Evolutionary conservation across 257 asterid species (phyloP).

Genomic region (Penstemon davidsonii): DNA sequence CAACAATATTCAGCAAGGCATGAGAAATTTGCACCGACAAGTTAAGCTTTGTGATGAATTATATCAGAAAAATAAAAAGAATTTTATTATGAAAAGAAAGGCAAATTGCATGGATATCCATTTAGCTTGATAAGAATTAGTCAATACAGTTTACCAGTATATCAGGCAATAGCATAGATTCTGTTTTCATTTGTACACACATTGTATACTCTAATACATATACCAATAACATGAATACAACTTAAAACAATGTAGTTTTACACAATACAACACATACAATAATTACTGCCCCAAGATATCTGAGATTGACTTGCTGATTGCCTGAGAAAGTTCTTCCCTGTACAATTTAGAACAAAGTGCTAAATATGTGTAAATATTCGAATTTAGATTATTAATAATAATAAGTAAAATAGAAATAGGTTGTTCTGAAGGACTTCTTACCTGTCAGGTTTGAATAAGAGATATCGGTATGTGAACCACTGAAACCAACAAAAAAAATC

Average conservation of each 20-base stretch:
- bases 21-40: too few species aligned
- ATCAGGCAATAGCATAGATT: not conserved
- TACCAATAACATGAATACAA: not conserved
- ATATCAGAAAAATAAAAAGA: not conserved
- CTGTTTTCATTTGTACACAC: constrained; percentile 1
- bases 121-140: not conserved
- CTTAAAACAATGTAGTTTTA: constrained; percentile 16
- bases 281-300: constrained; percentile 60
- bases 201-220: constrained; percentile 9
- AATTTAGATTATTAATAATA: not conserved
- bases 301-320: constrained; percentile 56
- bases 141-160: not conserved
- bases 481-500: constrained; percentile 32
- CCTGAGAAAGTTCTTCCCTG: constrained; percentile 66
- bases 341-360: not conserved
- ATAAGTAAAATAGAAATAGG: not conserved
- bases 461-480: constrained; percentile 94
- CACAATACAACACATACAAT: constrained; percentile 13
- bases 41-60: too few species aligned
- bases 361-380: not conserved
- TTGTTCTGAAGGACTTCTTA: constrained; percentile 29
- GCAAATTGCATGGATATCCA: not conserved
- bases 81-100: not conserved
- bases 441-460: constrained; percentile 92
- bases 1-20: too few species aligned